Base-by-base conservation (phyloP, 805 yeast genomes). In the Yarrowia alimentaria region DNA sequence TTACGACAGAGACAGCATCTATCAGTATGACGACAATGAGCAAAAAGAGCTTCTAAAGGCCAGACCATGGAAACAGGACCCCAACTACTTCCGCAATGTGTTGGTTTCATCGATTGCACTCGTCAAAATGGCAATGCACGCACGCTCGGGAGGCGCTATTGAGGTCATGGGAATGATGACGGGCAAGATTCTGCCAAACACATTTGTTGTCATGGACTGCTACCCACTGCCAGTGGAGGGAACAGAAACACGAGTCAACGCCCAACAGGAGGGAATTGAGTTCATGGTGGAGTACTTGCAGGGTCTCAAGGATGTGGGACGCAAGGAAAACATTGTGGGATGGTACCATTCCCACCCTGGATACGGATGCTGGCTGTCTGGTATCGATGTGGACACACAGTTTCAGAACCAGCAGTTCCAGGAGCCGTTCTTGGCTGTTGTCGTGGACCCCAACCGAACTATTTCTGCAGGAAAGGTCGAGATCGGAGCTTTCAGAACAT, bases 281-380 rank as follows among this genome's bases (percentile, higher is more conserved):
- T 93, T 83, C 64, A 90, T 93, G 96, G 93, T 90, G 1, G 82
- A 80, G 54, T 89, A 85, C 64, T 69, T 85, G 47, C 81, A 81
- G 51, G 69, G 74, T 32, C 64, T 78, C 55, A 77, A 77, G 60
- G 65, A 69, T 19, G 68, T 74, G 14, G 78, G 78, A 1, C 65
- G 77, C n/a, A 54, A 63, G n/a, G 83, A 85, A 55, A 77, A 85
- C 58, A 84, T 91, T 17, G 86, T 93, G 12, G 99, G 99, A 8
- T 91, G 99, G 99, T 91, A 93, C 67, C 98, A 74, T 66, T 88
- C 91, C 5, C 99, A 91, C 65, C 99, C 99, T 0, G 96, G 96
- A 0, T 91, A 89, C 65, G 97, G 96, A 13, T 90, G 97, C 64
- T 91, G 97, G 96, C 67, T 91, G 34, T 82, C 93, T 51, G 94